These are phyloP conservation scores for Starmera caribaea DNA, from an alignment of 805 yeast genomes.

Conservation along the genomic window DNA sequence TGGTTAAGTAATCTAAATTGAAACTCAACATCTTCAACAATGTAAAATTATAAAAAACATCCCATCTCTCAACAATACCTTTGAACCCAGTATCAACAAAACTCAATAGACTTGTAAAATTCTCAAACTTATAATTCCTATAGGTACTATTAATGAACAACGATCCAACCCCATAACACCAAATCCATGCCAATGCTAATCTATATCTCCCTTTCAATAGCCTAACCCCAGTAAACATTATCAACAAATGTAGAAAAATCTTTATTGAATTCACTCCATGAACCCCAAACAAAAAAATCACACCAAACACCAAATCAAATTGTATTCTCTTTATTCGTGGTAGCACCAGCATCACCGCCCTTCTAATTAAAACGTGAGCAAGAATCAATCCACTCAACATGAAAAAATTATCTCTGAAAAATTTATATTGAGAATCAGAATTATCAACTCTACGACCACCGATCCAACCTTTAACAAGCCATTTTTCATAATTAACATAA, in stretches of 20 bases:
- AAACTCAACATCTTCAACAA: slow-evolving; percentile 76
- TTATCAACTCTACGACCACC: slow-evolving; percentile 87
- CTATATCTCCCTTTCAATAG: slow-evolving; percentile 20
- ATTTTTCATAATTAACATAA: slow-evolving; percentile 49
- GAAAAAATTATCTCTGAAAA: slow-evolving; percentile 74
- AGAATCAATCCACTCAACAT: slow-evolving; percentile 45
- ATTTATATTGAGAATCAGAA: slow-evolving; percentile 81
- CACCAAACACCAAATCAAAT: slow-evolving; percentile 72
- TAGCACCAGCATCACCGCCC: slow-evolving; percentile 13
- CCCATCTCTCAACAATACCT: slow-evolving; percentile 89
- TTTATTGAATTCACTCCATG: slow-evolving; percentile 73
- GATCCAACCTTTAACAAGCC: slow-evolving; percentile 78
- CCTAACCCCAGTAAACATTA: slow-evolving; percentile 44
- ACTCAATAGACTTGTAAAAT: slow-evolving; percentile 29
- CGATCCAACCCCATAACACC: slow-evolving; percentile 75
- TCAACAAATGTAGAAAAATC: slow-evolving; percentile 45
- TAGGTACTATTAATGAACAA: slow-evolving; percentile 69
- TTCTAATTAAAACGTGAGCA: slow-evolving; percentile 46
- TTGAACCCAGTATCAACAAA: slow-evolving; percentile 51
- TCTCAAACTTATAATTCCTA: slow-evolving; percentile 43
- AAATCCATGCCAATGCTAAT: slow-evolving; percentile 37
- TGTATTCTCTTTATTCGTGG: slow-evolving; percentile 29
- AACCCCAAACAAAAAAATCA: slow-evolving; percentile 55
- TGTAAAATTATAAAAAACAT: slow-evolving; percentile 88
- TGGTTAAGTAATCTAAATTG: slow-evolving; percentile 63